A percentile compares a stretch with the other conserved stretches of the same genome.
Conservation (phyloP, 352 stramenopile genomes). For the Pythium coloratum region DNA sequence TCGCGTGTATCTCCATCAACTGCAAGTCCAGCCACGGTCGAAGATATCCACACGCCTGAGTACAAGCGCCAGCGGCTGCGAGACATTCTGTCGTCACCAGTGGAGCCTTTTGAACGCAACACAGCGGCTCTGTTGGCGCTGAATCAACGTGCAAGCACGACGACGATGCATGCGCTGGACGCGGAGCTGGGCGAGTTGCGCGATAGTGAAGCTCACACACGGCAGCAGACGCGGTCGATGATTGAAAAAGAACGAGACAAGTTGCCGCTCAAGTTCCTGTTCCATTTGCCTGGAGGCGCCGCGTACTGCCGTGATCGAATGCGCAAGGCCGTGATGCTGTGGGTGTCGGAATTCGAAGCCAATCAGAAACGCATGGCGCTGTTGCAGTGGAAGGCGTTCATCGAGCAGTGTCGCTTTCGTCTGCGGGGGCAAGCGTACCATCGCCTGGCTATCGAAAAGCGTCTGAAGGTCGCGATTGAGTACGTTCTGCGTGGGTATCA, state of each 20-base stretch:
- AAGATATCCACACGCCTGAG: constrained; percentile 46
- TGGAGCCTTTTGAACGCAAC: constrained; percentile 54
- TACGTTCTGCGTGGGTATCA: constrained; percentile 66
- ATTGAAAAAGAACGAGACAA: constrained; percentile 64
- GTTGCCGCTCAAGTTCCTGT: constrained; percentile 80
- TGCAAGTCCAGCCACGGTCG: constrained; percentile 5
- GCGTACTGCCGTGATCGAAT: constrained; percentile 76
- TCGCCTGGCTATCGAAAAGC: constrained; percentile 51
- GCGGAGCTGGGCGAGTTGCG: constrained; percentile 41
- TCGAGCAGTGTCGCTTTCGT: constrained; percentile 58
- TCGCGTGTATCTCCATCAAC: neutral
- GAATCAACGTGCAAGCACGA: constrained; percentile 44
- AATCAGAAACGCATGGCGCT: constrained; percentile 73
- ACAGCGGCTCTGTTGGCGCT: constrained; percentile 42
- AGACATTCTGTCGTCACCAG: constrained; percentile 59
- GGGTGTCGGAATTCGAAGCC: constrained; percentile 70
- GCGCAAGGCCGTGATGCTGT: constrained; percentile 65
- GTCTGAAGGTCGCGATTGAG: constrained; percentile 64
- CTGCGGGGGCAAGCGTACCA: constrained; percentile 65
- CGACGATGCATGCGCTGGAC: constrained; percentile 48
- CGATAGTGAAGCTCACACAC: constrained; percentile 40
- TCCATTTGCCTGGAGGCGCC: constrained; percentile 69
- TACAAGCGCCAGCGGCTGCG: constrained; percentile 61
- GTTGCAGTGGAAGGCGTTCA: constrained; percentile 80
- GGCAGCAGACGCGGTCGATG: constrained; percentile 40